phyloP scores from a whole-genome alignment of 1,284 basidiomycete genomes.

The Cystobasidiaceae sp. region DNA sequence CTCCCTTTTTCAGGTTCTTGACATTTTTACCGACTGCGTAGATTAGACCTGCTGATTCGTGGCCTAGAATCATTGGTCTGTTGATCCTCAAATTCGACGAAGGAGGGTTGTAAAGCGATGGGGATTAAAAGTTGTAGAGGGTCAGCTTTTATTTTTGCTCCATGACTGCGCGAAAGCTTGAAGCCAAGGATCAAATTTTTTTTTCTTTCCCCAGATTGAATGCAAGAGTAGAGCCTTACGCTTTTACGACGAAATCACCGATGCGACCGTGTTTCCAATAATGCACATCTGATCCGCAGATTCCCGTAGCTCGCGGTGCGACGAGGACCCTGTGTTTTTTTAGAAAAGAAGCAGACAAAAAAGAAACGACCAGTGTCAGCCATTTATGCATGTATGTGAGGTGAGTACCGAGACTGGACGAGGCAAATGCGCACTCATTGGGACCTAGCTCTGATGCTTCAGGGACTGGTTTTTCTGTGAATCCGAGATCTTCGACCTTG shows the following conservation, averaged over 20 bases:
- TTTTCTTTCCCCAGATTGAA: too few relatives aligned
- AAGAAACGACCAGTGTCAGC: too few relatives aligned
- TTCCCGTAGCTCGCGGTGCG: conserved; percentile 85
- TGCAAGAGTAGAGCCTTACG: too few relatives aligned
- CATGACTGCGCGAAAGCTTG: too few relatives aligned
- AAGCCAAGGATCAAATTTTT: too few relatives aligned
- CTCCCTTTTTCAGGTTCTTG: conserved; percentile 68
- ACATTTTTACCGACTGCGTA: conserved; percentile 63
- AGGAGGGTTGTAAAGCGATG: not conserved
- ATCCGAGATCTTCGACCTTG: conserved; percentile 64
- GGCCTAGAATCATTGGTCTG: conserved; percentile 52
- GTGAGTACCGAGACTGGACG: not conserved
- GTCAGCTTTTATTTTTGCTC: too few relatives aligned
- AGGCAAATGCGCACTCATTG: conserved; percentile 26
- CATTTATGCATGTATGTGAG: too few relatives aligned
- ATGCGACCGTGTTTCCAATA: conserved; percentile 60
- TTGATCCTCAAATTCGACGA: conserved; percentile 19
- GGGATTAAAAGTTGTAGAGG: too few relatives aligned
- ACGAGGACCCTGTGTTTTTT: conserved; percentile 59
- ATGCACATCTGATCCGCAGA: conserved; percentile 76
- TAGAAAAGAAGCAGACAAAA: too few relatives aligned
- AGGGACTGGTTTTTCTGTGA: conserved; percentile 72
- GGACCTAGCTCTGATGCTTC: conserved; percentile 45
- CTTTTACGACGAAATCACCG: conserved; percentile 45
- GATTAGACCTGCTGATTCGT: conserved; percentile 57